Base-by-base conservation (phyloP, 306 rosid genomes). In the Notholithocarpus densiflorus region DNA sequence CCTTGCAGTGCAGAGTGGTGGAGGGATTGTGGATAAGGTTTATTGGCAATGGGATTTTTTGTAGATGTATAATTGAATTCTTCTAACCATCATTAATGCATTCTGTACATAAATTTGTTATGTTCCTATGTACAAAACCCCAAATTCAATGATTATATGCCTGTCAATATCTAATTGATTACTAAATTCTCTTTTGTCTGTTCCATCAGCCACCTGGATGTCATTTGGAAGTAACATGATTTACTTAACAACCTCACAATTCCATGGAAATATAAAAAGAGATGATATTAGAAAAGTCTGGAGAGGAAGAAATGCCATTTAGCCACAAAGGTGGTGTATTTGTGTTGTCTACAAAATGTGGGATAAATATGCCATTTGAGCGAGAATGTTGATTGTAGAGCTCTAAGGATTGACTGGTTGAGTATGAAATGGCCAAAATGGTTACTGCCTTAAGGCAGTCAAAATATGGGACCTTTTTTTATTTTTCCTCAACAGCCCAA, bases 1-100 rank as follows among this genome's bases (percentile, higher is more conserved):
- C 84, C 94, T 92, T 4, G 98, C 98, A 15, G 98, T 95, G 85
- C 92, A 89, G 88, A 92, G 98, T 77, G 98, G 98, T 6, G 98
- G 98, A 78, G 98, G 98, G 54, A 92, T 95, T 79, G 98, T 95
- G 81, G 98, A 95, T 74, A 95, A 91, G 86, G 92, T 92, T 26
- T 95, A 89, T 73, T 92, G 97, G 98, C 98, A 95, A 81, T 95
- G 97, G 94, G 89, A 95, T 78, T 95, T 94, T 83, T 86, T 92
- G 91, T 95, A 90, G 76, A 86, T 80, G 71, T 66, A 75, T 31
- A 51, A 27, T 75, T 9, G n/a, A 65, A 73, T 68, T 76, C 70
- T 80, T 83, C 89, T 89, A 85, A 87, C 90, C 98, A 89, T 91
- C 84, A 79, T 82, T 87, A 89, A 90, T 85, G 88, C 85, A 83